Evolutionary conservation across 768 basidiomycete genomes (phyloP).

Genomic region (Tephrocybe rancida): DNA sequence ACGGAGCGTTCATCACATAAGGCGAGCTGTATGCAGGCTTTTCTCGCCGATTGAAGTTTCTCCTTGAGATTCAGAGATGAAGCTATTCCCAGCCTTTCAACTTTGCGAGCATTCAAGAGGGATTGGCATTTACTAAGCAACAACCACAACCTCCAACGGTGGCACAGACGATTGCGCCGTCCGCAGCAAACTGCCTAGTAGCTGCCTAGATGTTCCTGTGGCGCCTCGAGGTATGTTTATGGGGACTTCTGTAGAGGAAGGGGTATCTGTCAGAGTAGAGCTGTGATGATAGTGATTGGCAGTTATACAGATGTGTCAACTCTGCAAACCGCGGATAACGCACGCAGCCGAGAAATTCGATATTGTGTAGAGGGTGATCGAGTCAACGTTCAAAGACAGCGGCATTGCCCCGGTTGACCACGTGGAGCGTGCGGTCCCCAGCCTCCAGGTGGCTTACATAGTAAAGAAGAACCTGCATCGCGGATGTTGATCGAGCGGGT

Average conservation of each 20-base stretch:
- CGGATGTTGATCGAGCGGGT: neutral
- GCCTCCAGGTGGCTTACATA: neutral
- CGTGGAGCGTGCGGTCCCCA: slow-evolving; percentile 1
- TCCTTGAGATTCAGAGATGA: neutral
- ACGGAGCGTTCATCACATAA: neutral
- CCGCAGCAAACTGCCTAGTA: neutral
- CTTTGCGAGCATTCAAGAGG: too few species aligned
- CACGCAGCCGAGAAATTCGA: neutral
- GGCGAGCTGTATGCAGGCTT: neutral
- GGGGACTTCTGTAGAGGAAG: too few species aligned
- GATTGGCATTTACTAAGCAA: neutral
- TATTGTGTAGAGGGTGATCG: neutral
- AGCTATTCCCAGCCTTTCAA: neutral
- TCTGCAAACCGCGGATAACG: neutral
- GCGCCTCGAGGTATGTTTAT: neutral
- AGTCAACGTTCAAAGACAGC: slow-evolving; percentile 2
- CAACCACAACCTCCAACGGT: neutral
- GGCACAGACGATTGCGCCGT: neutral
- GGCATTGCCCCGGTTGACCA: neutral
- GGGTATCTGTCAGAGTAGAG: too few species aligned
- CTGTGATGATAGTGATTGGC: too few species aligned
- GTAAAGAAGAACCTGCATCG: slow-evolving; percentile 1
- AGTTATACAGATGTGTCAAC: neutral
- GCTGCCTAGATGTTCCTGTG: neutral
- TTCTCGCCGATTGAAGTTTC: neutral